These are phyloP conservation scores for Oenanthe sinensis DNA, from an alignment of 129 eudicot species.

Conservation along the genomic window DNA sequence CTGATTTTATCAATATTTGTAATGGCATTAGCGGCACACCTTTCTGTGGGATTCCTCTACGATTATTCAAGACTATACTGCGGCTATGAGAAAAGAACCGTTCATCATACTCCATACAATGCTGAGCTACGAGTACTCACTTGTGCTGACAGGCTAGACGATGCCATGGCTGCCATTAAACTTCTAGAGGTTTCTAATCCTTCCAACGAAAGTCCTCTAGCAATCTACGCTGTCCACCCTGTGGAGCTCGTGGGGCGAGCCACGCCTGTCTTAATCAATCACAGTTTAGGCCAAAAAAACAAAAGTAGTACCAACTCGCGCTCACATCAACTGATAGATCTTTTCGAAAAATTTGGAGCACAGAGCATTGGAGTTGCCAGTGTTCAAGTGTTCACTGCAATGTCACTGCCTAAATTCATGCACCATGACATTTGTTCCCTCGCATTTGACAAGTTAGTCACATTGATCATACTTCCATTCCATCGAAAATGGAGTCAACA, in stretches of 20 bases:
- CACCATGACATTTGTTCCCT: slow-evolving; percentile 47
- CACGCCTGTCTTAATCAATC: slow-evolving; percentile 42
- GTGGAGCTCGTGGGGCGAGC: slow-evolving; percentile 51
- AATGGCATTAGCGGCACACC: slow-evolving; percentile 14
- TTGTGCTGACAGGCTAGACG: slow-evolving; percentile 37
- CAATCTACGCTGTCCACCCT: slow-evolving; percentile 31
- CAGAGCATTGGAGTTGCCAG: slow-evolving; percentile 8
- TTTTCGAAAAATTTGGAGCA: slow-evolving; percentile 18
- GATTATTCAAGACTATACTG: slow-evolving; percentile 35
- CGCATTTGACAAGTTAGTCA: slow-evolving; percentile 43
- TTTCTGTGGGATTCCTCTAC: slow-evolving; percentile 21
- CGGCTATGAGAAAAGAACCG: slow-evolving; percentile 40
- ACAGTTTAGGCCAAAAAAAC: slow-evolving; percentile 35
- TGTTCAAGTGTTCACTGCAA: slow-evolving; percentile 36
- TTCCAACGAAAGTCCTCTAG: slow-evolving; percentile 28
- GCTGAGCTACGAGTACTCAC: slow-evolving; percentile 40
- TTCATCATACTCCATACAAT: slow-evolving; percentile 23
- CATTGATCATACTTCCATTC: slow-evolving; percentile 51
- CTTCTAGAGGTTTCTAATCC: slow-evolving; percentile 32
- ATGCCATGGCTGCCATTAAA: slow-evolving; percentile 26
- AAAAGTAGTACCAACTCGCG: slow-evolving; percentile 18
- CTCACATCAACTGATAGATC: slow-evolving; percentile 29
- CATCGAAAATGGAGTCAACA: slow-evolving; percentile 48
- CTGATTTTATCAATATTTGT: slow-evolving; percentile 16
- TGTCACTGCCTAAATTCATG: slow-evolving; percentile 43